Conservation (phyloP, 352 stramenopile genomes). For the Lagenidium giganteum region DNA sequence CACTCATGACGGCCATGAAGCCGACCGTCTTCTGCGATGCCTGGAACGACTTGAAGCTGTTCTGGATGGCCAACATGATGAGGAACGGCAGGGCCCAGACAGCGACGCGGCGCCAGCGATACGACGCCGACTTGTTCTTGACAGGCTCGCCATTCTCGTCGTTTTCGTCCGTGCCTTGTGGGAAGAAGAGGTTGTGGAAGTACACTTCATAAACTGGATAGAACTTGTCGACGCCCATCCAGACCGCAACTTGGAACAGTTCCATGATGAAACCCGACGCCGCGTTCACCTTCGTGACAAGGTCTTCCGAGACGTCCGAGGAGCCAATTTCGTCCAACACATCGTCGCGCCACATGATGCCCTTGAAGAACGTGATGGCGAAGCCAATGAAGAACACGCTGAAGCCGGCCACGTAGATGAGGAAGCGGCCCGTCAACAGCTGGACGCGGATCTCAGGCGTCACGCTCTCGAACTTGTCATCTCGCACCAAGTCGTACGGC, state of each 20-base stretch:
- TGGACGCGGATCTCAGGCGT: conserved; percentile 19
- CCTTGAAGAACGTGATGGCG: conserved; percentile 23
- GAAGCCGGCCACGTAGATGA: conserved; percentile 20
- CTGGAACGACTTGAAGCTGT: conserved; percentile 43
- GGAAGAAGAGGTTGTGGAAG: conserved; percentile 45
- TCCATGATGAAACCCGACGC: conserved; percentile 36
- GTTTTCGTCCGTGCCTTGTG: conserved; percentile 9
- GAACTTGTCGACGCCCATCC: conserved; percentile 28
- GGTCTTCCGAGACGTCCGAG: conserved; percentile 21
- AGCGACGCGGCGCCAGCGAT: neutral
- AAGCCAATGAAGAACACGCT: conserved; percentile 26
- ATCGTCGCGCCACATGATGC: conserved; percentile 24
- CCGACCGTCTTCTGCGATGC: conserved; percentile 40
- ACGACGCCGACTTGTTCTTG: no score
- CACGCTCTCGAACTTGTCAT: no score
- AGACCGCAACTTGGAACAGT: conserved; percentile 33
- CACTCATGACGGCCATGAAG: conserved; percentile 35
- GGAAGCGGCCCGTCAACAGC: conserved; percentile 13
- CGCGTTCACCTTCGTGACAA: conserved; percentile 40
- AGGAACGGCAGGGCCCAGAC: conserved; percentile 1
- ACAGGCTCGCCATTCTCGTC: no score
- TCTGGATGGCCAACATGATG: conserved; percentile 32
- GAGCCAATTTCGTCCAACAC: conserved; percentile 31
- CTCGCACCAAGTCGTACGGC: no score
- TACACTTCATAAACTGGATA: conserved; percentile 34